Evolutionary conservation across 805 yeast species (phyloP).

Genomic region (Saccharomycopsis oosterbeekiorum): DNA sequence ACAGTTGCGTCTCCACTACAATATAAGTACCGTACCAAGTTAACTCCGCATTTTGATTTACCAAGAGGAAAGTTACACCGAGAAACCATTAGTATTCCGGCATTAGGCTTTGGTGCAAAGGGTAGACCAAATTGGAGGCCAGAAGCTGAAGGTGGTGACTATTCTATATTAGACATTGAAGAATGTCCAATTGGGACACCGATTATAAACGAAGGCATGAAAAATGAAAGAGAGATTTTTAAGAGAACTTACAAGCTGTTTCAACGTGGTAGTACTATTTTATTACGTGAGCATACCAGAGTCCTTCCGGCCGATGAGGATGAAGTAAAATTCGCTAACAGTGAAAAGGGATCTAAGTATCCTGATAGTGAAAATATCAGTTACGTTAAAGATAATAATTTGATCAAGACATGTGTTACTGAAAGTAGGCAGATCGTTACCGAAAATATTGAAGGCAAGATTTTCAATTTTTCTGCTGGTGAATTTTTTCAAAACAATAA

Average conservation of each 20-base stretch:
- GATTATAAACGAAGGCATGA: slow-evolving; percentile 65
- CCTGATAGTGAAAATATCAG: slow-evolving; percentile 27
- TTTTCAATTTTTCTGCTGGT: slow-evolving; percentile 85
- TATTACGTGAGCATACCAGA: slow-evolving; percentile 70
- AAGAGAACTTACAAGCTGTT: slow-evolving; percentile 36
- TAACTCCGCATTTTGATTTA: slow-evolving; percentile 90
- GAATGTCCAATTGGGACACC: slow-evolving; percentile 86
- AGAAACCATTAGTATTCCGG: slow-evolving; percentile 38
- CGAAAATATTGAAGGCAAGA: slow-evolving; percentile 64
- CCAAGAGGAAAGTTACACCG: slow-evolving; percentile 41
- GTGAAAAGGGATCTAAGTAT: slow-evolving; percentile 38
- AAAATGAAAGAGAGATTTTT: slow-evolving; percentile 53
- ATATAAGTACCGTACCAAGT: slow-evolving; percentile 76
- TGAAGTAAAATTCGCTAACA: slow-evolving; percentile 23
- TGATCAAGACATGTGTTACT: slow-evolving; percentile 67
- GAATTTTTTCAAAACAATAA: slow-evolving; percentile 96
- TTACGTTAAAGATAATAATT: slow-evolving; percentile 27
- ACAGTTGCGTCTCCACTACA: slow-evolving; percentile 73
- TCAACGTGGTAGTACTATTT: slow-evolving; percentile 77
- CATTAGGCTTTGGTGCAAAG: slow-evolving; percentile 82
- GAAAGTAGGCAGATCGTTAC: slow-evolving; percentile 68
- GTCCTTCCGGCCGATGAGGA: slow-evolving; percentile 26
- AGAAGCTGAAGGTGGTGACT: slow-evolving; percentile 45
- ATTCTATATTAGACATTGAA: slow-evolving; percentile 75
- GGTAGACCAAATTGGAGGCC: slow-evolving; percentile 68